Conservation (phyloP, 768 basidiomycete genomes). For the Collybia nuda region DNA sequence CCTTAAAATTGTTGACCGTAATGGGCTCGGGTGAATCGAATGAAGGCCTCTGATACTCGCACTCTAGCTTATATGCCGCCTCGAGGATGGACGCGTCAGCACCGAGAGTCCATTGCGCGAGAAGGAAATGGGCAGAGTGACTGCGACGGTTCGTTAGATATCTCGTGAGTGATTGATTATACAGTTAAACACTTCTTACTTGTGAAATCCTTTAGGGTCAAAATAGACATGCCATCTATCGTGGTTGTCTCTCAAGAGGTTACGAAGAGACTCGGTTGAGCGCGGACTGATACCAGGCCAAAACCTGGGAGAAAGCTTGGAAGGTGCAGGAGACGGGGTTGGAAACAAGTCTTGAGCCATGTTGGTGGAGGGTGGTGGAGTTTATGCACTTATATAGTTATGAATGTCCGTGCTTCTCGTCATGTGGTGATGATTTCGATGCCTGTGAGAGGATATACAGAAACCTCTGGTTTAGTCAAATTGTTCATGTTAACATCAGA, state of each 20-base stretch:
- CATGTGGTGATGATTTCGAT: no score
- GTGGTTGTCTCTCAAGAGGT: constrained; percentile 48
- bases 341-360: constrained; percentile 25
- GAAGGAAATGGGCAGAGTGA: constrained; percentile 23
- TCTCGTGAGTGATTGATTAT: constrained; percentile 2
- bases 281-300: constrained; percentile 33
- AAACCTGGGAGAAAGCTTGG: constrained; percentile 22
- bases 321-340: constrained; percentile 21
- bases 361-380: background rate
- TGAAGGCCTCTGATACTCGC: constrained; percentile 28
- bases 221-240: constrained; percentile 36
- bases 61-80: constrained; percentile 32
- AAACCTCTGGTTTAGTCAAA: no score
- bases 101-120: constrained; percentile 24
- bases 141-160: constrained; percentile 26
- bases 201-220: no score
- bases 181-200: no score
- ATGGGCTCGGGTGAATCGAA: constrained; percentile 43
- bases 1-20: constrained; percentile 42
- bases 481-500: no score
- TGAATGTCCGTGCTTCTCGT: no score
- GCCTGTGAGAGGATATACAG: no score
- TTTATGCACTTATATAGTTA: no score
- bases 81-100: constrained; percentile 28
- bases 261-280: constrained; percentile 25